phyloP scores from a whole-genome alignment of 371 early-diverging fungal species.

The Encephalitozoon hellem region DNA sequence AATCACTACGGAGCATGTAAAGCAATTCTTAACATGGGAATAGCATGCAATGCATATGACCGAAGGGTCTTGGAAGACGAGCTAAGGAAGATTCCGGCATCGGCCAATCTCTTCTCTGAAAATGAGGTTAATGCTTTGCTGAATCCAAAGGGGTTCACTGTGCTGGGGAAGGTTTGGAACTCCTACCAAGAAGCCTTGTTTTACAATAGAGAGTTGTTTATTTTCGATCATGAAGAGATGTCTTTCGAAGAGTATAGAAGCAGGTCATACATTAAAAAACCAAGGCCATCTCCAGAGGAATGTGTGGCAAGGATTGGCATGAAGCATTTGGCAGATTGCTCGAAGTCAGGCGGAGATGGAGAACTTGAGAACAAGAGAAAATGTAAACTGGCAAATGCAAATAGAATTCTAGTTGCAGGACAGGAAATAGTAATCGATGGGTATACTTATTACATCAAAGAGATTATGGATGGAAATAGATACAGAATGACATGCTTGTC shows the following conservation, averaged over 20 bases:
- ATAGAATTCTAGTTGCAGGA: background rate
- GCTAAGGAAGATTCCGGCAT: background rate
- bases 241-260: constrained; percentile 29
- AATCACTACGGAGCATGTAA: constrained; percentile 8
- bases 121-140: constrained; percentile 11
- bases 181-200: background rate
- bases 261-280: background rate
- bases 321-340: no score
- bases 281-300: background rate
- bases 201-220: constrained; percentile 8
- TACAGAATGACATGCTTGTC: background rate
- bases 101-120: background rate
- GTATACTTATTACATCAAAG: background rate
- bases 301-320: background rate
- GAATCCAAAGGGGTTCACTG: constrained; percentile 23
- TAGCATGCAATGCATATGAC: constrained; percentile 37
- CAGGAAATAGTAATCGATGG: background rate
- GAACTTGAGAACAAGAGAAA: no score
- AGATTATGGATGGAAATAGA: background rate
- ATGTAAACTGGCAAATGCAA: background rate
- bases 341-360: no score
- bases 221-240: background rate
- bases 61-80: background rate
- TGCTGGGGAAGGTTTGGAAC: constrained; percentile 44
- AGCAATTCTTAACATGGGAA: constrained; percentile 22